These are phyloP conservation scores for Taphrina flavorubra DNA, from an alignment of 1,139 yeast genomes.

Conservation along the genomic window DNA sequence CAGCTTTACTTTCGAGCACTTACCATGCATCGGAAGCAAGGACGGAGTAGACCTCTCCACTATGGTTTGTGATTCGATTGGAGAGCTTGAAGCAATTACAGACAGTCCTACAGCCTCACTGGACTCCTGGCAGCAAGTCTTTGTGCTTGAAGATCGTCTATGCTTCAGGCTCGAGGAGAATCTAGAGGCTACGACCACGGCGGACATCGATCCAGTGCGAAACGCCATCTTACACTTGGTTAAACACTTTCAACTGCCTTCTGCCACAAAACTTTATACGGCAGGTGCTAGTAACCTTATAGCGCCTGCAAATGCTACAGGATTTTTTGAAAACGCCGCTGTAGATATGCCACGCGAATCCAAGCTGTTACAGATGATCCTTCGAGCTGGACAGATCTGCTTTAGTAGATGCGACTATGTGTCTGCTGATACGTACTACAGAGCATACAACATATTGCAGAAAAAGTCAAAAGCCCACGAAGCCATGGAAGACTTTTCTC, in stretches of 20 bases:
- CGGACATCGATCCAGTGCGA: not conserved
- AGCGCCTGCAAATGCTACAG: not conserved
- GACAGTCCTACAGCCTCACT: not conserved
- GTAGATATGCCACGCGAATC: constrained; percentile 1
- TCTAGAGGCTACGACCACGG: not conserved
- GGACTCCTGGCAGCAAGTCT: not conserved
- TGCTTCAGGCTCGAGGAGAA: not conserved
- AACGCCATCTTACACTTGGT: not conserved
- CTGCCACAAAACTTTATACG: not conserved
- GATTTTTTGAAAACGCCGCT: not conserved
- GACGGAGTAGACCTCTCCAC: not conserved
- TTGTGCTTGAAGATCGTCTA: not conserved
- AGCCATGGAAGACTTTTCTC: constrained; percentile 34
- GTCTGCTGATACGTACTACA: constrained; percentile 12
- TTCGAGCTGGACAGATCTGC: constrained; percentile 16
- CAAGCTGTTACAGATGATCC: constrained; percentile 3
- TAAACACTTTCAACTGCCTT: not conserved
- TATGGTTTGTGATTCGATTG: not conserved
- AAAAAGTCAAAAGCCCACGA: not conserved
- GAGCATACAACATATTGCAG: constrained; percentile 20
- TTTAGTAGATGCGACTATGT: constrained; percentile 16
- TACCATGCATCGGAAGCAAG: not conserved
- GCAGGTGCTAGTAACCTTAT: not conserved
- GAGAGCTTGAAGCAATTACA: not conserved
- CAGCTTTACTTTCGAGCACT: not conserved